phyloP scores from a whole-genome alignment of 305 asterid species.

The Rubia peregrina region DNA sequence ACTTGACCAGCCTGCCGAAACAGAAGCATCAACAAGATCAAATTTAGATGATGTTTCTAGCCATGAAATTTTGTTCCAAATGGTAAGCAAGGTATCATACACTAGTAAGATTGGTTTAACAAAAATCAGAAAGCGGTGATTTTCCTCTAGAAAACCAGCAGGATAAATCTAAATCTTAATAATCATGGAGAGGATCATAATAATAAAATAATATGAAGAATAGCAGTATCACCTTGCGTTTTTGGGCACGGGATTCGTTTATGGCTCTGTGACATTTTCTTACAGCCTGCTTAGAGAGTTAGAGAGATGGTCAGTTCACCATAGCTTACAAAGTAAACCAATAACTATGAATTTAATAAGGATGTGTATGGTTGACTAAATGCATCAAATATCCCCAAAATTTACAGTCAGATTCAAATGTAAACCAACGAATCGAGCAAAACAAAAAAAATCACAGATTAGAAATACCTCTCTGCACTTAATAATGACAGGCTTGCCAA shows the following conservation, averaged over 20 bases:
- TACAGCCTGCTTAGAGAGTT: slow-evolving; percentile 54
- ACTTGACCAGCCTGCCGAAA: slow-evolving; percentile 90
- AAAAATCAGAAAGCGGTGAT: slow-evolving; percentile 9
- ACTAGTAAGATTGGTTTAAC: slow-evolving; percentile 5
- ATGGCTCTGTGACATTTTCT: slow-evolving; percentile 90
- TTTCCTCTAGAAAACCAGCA: not conserved
- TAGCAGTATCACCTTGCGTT: slow-evolving; percentile 64
- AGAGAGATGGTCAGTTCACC: slow-evolving; percentile 5
- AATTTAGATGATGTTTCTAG: slow-evolving; percentile 5
- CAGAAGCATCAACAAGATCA: slow-evolving; percentile 18
- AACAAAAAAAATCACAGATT: not conserved
- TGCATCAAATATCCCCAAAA: not conserved
- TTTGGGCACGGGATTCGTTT: slow-evolving; percentile 89
- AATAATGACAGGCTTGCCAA: slow-evolving; percentile 54
- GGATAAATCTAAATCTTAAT: slow-evolving; percentile 8
- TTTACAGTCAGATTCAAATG: not conserved
- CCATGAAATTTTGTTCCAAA: not conserved
- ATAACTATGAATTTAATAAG: not conserved
- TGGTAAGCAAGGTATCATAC: slow-evolving; percentile 3
- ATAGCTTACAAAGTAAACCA: slow-evolving; percentile 14
- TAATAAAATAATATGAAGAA: slow-evolving; percentile 20
- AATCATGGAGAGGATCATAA: slow-evolving; percentile 7
- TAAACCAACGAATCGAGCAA: slow-evolving; percentile 8
- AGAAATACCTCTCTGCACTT: slow-evolving; percentile 82
- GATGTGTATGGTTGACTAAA: not conserved